Evolutionary conservation across 352 stramenopile genomes (phyloP).

Genomic region (Phytophthora cryptogea): DNA sequence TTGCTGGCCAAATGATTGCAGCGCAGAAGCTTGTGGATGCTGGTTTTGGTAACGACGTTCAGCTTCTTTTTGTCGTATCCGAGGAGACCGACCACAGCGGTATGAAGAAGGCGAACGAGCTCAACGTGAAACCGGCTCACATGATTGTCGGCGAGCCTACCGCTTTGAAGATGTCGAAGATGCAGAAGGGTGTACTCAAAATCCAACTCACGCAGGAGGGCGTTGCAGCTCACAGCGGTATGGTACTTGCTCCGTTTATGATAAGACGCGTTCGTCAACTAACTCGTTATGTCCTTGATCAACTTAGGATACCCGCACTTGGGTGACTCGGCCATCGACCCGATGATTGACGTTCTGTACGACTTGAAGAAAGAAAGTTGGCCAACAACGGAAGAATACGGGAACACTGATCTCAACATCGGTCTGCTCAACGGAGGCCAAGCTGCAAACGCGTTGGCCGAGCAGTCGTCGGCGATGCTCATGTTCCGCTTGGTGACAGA

Average conservation of each 20-base stretch:
- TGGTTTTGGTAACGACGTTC: conserved; percentile 65
- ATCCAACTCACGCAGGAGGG: conserved; percentile 74
- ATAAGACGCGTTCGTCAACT: conserved; percentile 1
- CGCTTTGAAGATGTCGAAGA: conserved; percentile 76
- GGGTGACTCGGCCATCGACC: conserved; percentile 83
- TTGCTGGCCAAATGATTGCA: conserved; percentile 84
- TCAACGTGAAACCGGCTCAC: conserved; percentile 68
- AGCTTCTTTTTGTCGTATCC: conserved; percentile 84
- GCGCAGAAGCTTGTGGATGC: conserved; percentile 66
- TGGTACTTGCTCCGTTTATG: conserved; percentile 1
- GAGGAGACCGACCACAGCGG: conserved; percentile 90
- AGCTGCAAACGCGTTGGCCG: conserved; percentile 81
- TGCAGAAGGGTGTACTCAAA: conserved; percentile 90
- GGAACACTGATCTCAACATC: conserved; percentile 86
- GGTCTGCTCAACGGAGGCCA: conserved; percentile 80
- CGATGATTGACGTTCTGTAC: conserved; percentile 84
- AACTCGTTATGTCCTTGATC: conserved; percentile 3
- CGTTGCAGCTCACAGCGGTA: conserved; percentile 80
- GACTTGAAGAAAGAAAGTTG: conserved; percentile 79
- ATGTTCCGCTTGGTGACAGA: conserved; percentile 88
- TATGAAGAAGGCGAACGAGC: conserved; percentile 88
- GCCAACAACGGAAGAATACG: conserved; percentile 80
- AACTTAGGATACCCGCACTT: conserved; percentile 76
- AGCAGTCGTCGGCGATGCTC: conserved; percentile 84
- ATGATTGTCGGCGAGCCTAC: conserved; percentile 88